Conservation (phyloP, 106 monocot genomes). For the Platanthera guangdongensis region DNA sequence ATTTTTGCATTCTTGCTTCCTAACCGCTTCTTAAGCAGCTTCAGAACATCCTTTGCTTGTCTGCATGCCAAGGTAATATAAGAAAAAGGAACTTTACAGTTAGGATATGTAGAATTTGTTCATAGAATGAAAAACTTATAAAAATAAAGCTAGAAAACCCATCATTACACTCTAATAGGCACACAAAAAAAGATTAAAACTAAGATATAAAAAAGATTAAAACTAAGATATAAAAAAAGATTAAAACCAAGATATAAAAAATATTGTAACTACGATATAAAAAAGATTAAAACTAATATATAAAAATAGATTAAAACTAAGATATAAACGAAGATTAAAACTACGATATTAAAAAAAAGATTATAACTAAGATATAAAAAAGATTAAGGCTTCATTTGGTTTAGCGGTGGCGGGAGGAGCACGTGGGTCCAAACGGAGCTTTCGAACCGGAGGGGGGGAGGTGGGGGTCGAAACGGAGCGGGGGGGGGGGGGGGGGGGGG, state of each 20-base stretch:
- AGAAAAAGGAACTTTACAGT: background rate
- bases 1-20: slow-evolving; percentile 89
- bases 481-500: no score
- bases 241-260: background rate
- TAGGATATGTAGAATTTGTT: background rate
- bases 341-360: background rate
- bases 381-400: no score
- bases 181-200: background rate
- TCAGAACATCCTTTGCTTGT: slow-evolving; percentile 88
- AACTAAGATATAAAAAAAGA: background rate
- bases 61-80: slow-evolving; percentile 39
- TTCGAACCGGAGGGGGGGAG: no score
- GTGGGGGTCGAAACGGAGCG: no score
- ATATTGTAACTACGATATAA: no score
- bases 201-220: background rate
- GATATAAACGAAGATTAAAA: background rate
- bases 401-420: no score
- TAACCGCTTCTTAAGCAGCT: slow-evolving; percentile 86
- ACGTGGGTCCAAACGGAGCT: no score
- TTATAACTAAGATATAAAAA: no score
- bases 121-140: background rate
- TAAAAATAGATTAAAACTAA: no score
- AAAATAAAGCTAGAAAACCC: background rate
- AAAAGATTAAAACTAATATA: background rate
- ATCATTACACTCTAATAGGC: background rate